Percentiles rank a stretch among this genome's conserved stretches.
These are phyloP conservation scores for Crithidia bombi DNA, from an alignment of 208 protist genomes.

Conservation along the genomic window DNA sequence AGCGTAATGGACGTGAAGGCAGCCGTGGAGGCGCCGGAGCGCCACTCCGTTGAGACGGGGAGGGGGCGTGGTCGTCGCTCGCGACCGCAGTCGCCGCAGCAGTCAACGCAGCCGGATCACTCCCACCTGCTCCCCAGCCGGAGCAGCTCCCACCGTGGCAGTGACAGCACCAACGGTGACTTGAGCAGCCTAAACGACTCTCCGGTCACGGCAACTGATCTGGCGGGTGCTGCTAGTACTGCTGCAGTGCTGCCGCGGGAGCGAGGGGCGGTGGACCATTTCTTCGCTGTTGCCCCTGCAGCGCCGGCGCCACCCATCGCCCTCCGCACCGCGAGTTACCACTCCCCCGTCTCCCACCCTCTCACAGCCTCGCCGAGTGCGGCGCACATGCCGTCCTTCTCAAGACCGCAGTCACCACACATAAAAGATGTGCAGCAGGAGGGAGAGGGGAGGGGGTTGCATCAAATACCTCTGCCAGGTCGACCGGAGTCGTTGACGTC, in stretches of 20 bases:
- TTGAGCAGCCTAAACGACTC: neutral
- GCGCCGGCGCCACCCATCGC: conserved; percentile 8
- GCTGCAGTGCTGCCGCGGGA: too few relatives aligned
- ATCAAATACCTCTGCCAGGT: too few relatives aligned
- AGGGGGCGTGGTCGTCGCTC: too few relatives aligned
- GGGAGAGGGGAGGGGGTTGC: too few relatives aligned
- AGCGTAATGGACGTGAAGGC: neutral
- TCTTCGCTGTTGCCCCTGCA: neutral
- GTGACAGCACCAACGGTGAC: neutral
- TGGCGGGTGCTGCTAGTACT: too few relatives aligned
- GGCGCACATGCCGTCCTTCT: neutral
- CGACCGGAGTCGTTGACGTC: neutral
- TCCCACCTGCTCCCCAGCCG: neutral
- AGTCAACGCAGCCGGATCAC: neutral
- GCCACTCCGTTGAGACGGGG: neutral
- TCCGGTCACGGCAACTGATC: neutral
- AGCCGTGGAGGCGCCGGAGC: neutral
- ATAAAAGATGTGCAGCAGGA: neutral
- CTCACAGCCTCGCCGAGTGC: neutral
- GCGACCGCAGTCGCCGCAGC: conserved; percentile 1
- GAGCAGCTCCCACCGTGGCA: conserved; percentile 1
- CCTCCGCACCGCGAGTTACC: conserved; percentile 30
- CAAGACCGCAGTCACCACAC: neutral
- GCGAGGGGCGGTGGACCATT: neutral
- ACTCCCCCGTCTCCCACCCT: conserved; percentile 14